Evolutionary conservation across 2,329 filamentous ascomycete genomes (phyloP), one percentile per base, ranked within the genome.

Genomic region (Meredithiella fracta): DNA sequence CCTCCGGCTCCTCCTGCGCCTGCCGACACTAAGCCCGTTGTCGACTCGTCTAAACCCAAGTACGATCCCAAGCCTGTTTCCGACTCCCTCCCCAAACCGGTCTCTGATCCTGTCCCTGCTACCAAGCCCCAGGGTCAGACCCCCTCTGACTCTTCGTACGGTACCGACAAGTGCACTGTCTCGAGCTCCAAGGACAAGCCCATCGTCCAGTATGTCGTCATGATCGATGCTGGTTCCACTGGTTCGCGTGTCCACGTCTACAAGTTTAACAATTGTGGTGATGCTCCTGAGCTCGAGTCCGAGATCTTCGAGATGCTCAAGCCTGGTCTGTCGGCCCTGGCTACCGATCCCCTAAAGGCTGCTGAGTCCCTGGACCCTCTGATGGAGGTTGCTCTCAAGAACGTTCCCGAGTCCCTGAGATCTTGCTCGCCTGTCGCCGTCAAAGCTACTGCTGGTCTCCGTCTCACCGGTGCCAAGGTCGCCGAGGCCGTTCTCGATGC

Each of bases 161-260:
- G 78, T 62, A 82, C 85, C 61, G 75, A 78, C 47, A 85, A 80
- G 71, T 98, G 92, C 76, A 81, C 82, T 59, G 86, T 83, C 66
- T 88, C 92, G 44, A 83, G 78, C 71, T 87, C 88, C 63, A 82
- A 85, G 65, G 84, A 88, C 61, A 97, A 96, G 73, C 91, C 92
- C 52, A 80, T 98, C 62, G 83, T 96, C 60, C 92, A 98, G 67
- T 98, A 97, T 72, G 94, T 92, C 60, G 79, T 97, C 65, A 98
- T 98, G 92, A 87, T 98, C 65, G 92, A 98, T 70, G 92, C 92
- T 51, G 92, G 92, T 63, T 97, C 90, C 74, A 97, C 92, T 55
- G 92, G 92, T 59, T 97, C 92, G 59, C 85, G 92, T 63, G 96
- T 98, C 67, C 94, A 98, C 73, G 86, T 95, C 55, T 95, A 94